These are phyloP conservation scores for Ogataea salicorniae DNA, from an alignment of 805 yeast genomes.

Conservation along the genomic window DNA sequence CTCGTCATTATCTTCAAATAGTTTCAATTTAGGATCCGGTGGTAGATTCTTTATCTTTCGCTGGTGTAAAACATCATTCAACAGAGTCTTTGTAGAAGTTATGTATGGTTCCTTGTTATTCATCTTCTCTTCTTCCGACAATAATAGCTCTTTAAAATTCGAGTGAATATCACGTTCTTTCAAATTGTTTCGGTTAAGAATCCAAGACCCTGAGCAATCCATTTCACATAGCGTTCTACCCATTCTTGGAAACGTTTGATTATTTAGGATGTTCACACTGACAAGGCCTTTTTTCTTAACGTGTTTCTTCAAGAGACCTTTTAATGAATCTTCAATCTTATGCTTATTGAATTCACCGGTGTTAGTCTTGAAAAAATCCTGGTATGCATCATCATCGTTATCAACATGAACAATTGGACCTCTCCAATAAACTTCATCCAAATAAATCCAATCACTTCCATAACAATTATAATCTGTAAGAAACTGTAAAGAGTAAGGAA, in stretches of 20 bases:
- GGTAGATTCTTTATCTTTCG: conserved; percentile 37
- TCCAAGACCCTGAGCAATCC: conserved; percentile 59
- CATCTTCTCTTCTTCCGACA: not conserved
- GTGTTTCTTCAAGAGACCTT: conserved; percentile 26
- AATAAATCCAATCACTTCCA: conserved; percentile 75
- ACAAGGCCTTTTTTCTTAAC: conserved; percentile 7
- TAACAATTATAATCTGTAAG: conserved; percentile 75
- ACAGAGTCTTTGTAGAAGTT: conserved; percentile 48
- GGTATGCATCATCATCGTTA: conserved; percentile 8
- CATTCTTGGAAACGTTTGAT: conserved; percentile 40
- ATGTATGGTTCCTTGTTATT: conserved; percentile 25
- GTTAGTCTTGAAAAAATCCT: conserved; percentile 22
- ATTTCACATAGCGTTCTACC: conserved; percentile 66
- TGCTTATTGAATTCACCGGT: conserved; percentile 18
- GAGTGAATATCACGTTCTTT: conserved; percentile 44
- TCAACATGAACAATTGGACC: conserved; percentile 37
- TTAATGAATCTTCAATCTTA: conserved; percentile 30
- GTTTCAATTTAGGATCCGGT: conserved; percentile 22
- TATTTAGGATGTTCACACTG: conserved; percentile 26
- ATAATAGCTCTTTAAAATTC: conserved; percentile 23
- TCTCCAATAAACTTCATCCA: conserved; percentile 47
- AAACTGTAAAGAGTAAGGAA: conserved; percentile 74
- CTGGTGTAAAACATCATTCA: conserved; percentile 53
- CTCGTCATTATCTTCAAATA: conserved; percentile 20
- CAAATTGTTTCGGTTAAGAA: conserved; percentile 48